Evolutionary conservation across 2,329 filamentous ascomycete species (phyloP).

Genomic region (Venturia carpophila): DNA sequence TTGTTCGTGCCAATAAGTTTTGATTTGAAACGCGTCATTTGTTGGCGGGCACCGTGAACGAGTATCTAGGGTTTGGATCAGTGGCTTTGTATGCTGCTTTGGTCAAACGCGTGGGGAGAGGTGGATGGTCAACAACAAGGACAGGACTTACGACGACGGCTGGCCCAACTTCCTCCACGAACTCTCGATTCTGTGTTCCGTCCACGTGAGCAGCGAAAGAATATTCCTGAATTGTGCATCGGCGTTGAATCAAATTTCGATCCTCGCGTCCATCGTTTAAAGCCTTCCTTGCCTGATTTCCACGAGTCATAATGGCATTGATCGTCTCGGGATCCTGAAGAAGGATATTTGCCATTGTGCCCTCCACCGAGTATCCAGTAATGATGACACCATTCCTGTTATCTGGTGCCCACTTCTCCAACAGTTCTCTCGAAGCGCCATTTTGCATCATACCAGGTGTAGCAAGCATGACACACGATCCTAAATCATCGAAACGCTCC

Average conservation of each 20-base stretch:
- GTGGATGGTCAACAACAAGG: background rate
- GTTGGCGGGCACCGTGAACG: constrained; percentile 93
- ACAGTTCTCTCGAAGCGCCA: constrained; percentile 81
- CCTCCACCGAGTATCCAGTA: constrained; percentile 96
- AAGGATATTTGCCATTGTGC: constrained; percentile 94
- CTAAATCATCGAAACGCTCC: constrained; percentile 92
- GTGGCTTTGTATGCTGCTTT: constrained; percentile 13
- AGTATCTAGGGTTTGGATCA: constrained; percentile 58
- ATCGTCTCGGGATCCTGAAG: constrained; percentile 94
- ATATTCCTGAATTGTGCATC: constrained; percentile 89
- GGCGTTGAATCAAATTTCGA: constrained; percentile 80
- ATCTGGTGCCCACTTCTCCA: constrained; percentile 93
- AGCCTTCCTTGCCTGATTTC: constrained; percentile 52
- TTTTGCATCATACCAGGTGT: constrained; percentile 98
- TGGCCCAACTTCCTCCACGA: constrained; percentile 88
- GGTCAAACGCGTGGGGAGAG: background rate
- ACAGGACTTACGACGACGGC: constrained; percentile 73
- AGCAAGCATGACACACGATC: constrained; percentile 92
- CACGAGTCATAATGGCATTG: constrained; percentile 74
- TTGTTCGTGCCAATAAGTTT: constrained; percentile 89
- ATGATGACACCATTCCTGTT: constrained; percentile 98
- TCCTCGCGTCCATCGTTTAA: constrained; percentile 62
- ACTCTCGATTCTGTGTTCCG: constrained; percentile 89
- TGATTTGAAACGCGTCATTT: constrained; percentile 95
- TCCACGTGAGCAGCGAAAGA: constrained; percentile 97